Base-by-base conservation (phyloP, 2,329 filamentous ascomycete species). In the Septoria linicola region DNA sequence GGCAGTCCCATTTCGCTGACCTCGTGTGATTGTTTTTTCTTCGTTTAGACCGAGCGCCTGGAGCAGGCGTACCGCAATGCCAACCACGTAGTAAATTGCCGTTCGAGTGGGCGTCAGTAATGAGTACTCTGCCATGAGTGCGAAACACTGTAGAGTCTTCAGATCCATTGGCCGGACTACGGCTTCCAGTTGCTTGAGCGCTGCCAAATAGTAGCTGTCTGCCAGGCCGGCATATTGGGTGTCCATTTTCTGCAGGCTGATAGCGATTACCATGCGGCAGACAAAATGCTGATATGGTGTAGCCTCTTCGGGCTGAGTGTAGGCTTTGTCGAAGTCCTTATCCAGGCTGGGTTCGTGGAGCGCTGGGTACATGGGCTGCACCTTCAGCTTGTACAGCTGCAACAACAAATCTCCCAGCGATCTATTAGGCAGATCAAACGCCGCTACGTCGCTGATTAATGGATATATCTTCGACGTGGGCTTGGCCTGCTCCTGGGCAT, bases 181-280 rank as follows among this genome's bases (percentile, higher is more conserved):
- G 2, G 83, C 82, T 68, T 96, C 88, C 55, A 97, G 83, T 62
- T 85, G 85, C 55, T 85, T 83, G 73, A 97, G 84, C 4, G 92
- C 92, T 19, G 91, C 88, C 17, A 96, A 79, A 65, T 96, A 97
- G 72, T 95, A 97, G 66, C 89, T 91, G 70, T 97, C 92, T 23
- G 93, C 92, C 21, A 97, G 76, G 19, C 91, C 91, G n/a, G 91
- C 90, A 69, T 93, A 97, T 59, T 88, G 84, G 0, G 85, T 82
- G 66, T 91, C 89, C 63, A 96, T 79, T 70, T 95, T 96, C 70
- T 97, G 92, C 70, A 97, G 81, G 68, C 89, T 92, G 64, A 96
- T 95, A 23, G 93, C 92, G 65, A 97, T 84, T 46, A 96, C 89
- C 82, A 97, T 91, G 51, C 89, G 85, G 43, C 95, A 75, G 37